A percentile compares a stretch with the other conserved stretches of the same genome.
Conservation (phyloP, 2,329 filamentous ascomycete species). For the Penicillium sp. region DNA sequence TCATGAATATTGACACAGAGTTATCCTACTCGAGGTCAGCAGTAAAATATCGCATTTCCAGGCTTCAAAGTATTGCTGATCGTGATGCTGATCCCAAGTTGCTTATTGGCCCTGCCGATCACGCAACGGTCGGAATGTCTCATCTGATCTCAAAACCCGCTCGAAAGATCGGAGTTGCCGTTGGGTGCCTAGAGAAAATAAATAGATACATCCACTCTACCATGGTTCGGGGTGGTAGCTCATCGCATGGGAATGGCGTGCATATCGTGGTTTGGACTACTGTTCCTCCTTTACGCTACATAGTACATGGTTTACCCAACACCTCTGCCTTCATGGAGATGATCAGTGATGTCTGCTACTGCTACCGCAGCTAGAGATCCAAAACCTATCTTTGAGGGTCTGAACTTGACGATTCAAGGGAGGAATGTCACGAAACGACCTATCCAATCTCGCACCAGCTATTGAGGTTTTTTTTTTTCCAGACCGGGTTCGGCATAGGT, state of each 20-base stretch:
- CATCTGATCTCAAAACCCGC: background rate
- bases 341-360: too few relatives aligned
- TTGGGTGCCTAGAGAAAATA: background rate
- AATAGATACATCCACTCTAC: conserved; percentile 1
- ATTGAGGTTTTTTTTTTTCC: background rate
- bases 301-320: too few relatives aligned
- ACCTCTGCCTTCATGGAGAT: too few relatives aligned
- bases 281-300: background rate
- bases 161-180: background rate
- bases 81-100: background rate
- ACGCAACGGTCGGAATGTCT: background rate
- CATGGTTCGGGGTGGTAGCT: background rate
- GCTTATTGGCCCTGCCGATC: background rate
- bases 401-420: background rate
- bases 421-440: background rate
- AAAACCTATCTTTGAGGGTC: background rate
- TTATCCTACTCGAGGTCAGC: background rate
- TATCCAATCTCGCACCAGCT: background rate
- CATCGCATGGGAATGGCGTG: background rate
- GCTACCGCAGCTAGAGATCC: background rate
- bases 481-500: background rate
- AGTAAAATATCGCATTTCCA: background rate
- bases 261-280: background rate
- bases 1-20: background rate
- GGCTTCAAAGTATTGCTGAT: background rate